Conservation (phyloP, 75 land plant species). For the Pseudotsuga menziesii region DNA sequence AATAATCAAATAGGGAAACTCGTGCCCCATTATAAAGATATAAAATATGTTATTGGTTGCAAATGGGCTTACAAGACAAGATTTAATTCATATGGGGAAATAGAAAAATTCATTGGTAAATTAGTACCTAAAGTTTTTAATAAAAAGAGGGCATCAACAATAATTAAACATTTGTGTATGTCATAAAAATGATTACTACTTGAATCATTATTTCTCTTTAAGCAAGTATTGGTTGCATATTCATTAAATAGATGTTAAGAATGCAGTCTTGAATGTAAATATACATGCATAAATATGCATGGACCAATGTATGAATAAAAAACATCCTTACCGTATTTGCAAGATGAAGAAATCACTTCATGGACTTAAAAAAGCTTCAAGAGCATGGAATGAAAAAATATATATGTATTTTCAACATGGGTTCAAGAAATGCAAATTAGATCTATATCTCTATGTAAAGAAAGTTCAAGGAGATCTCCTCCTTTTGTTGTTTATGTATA, state of each 20-base stretch:
- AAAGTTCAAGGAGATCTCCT: too few relatives aligned
- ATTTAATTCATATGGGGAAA: not conserved
- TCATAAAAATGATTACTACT: conserved; percentile 3
- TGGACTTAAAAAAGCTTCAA: too few relatives aligned
- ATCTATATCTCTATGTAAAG: too few relatives aligned
- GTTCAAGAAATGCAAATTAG: too few relatives aligned
- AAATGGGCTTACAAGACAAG: not conserved
- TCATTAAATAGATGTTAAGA: conserved; percentile 15
- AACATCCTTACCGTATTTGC: too few relatives aligned
- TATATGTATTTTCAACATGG: too few relatives aligned
- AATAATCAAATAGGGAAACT: too few relatives aligned
- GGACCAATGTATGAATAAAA: not conserved
- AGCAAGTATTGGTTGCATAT: conserved; percentile 5
- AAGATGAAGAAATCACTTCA: too few relatives aligned
- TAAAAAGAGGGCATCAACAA: not conserved
- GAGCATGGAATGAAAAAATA: too few relatives aligned
- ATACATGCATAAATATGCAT: conserved; percentile 12
- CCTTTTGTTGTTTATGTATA: too few relatives aligned
- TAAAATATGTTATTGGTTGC: not conserved
- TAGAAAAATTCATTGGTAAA: conserved; percentile 3
- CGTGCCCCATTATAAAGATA: not conserved
- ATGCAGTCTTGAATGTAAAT: conserved; percentile 10
- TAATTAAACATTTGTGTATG: conserved; percentile 10
- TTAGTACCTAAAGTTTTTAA: conserved; percentile 8
- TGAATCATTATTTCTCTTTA: conserved; percentile 8